Conservation (phyloP, 495 filamentous ascomycete species). For the Bryoglossum gracile region DNA sequence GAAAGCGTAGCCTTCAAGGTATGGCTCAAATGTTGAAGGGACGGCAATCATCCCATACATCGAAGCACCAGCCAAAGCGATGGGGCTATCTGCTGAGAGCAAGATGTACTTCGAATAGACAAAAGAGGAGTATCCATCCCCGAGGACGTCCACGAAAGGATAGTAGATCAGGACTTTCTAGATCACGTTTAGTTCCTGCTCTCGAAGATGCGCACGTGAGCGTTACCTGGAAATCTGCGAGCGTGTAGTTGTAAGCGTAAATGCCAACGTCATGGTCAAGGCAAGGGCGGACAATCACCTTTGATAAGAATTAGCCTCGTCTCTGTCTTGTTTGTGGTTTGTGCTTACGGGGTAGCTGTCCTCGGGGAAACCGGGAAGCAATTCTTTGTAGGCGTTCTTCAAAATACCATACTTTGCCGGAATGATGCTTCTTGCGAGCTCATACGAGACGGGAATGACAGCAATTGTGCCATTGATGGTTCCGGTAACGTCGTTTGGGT, state of each 20-base stretch:
- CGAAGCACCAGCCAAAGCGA: neutral
- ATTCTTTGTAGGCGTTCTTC: conserved; percentile 4
- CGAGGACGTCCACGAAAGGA: conserved; percentile 19
- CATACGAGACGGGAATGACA: conserved; percentile 16
- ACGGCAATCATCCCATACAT: conserved; percentile 4
- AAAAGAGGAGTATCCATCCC: conserved; percentile 21
- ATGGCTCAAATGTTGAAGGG: conserved; percentile 8
- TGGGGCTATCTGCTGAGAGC: neutral
- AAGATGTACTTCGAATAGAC: conserved; percentile 7
- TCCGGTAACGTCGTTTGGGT: conserved; percentile 19
- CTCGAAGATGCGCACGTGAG: no score
- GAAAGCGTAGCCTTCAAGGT: conserved; percentile 12
- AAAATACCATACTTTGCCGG: conserved; percentile 17
- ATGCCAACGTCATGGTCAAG: conserved; percentile 16
- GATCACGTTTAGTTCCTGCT: no score
- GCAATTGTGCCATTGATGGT: conserved; percentile 20
- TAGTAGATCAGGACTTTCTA: conserved; percentile 11
- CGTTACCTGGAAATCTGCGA: conserved; percentile 18
- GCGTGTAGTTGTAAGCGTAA: neutral
- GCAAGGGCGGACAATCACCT: conserved; percentile 10
- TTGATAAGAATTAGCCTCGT: neutral
- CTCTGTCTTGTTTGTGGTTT: neutral
- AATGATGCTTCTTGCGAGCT: conserved; percentile 18
- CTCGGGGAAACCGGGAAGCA: conserved; percentile 14
- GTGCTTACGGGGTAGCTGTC: conserved; percentile 15